Base-by-base conservation (phyloP, 805 yeast genomes). In the Priceomyces medius region DNA sequence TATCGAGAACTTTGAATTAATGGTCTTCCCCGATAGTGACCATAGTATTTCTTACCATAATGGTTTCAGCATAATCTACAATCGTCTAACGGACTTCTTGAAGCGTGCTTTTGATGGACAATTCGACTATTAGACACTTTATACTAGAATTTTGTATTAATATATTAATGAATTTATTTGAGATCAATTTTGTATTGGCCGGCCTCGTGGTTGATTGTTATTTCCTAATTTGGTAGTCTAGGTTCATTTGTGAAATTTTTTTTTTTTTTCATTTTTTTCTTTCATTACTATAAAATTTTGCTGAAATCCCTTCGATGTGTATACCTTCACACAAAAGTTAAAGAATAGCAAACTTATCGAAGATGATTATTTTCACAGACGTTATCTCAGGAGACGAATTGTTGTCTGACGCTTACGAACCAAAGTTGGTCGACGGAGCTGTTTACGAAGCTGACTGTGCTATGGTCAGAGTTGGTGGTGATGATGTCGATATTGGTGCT, bases 401-500 rank as follows among this genome's bases (percentile, higher is more conserved):
- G 62, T 77, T 91, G 74, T 93, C 99, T 54, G 97, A 90, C 68
- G 99, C 99, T 65, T 93, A 90, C 81, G 95, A 88, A 73, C 65
- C 80, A 70, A 83, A 76, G 66, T 76, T 73, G 70, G 97, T 93
- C 54, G 96, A 87, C 63, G 87, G 79, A 55, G 98, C 79, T 61
- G 88, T 93, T 69, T 88, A 79, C 80, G 99, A 93, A 80, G 98
- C 96, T 55, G 88, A 93, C 83, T 89, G 97, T 77, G 76, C 80
- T 62, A 83, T 89, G 93, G 81, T 93, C 71, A 83, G 77, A 61
- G 88, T 93, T 62, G 83, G 80, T 70, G 86, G 88, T 66, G 97
- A 81, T 63, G 93, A 93, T 66, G 82, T 93, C 59, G 98, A 93
- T 73, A 93, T 93, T 71, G 99, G 99, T 77, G 99, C 96, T 64